Evolutionary conservation across 768 basidiomycete species (phyloP).

Genomic region (Serpula lacrymans): DNA sequence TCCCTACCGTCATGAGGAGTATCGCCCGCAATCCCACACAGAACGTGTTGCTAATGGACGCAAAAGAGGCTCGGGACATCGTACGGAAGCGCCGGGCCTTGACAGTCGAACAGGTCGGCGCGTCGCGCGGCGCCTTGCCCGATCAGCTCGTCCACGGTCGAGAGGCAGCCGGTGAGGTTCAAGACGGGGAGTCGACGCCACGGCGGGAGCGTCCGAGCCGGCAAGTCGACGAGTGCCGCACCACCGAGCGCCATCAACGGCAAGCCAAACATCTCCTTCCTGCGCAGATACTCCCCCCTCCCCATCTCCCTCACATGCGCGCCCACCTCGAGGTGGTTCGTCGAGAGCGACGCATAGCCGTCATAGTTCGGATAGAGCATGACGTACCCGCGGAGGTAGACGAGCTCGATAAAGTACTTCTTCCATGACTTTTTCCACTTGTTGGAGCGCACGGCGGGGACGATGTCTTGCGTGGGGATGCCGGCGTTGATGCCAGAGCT

Average conservation of each 20-base stretch:
- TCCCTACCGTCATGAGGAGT: too few relatives aligned
- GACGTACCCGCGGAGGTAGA: conserved; percentile 74
- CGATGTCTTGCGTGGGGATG: conserved; percentile 52
- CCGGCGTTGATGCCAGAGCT: too few relatives aligned
- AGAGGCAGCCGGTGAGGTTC: conserved; percentile 57
- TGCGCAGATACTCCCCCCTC: conserved; percentile 43
- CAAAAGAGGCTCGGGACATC: conserved; percentile 27
- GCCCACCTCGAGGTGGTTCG: conserved; percentile 87
- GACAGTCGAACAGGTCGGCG: conserved; percentile 23
- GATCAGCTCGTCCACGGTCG: conserved; percentile 32
- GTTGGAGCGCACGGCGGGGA: conserved; percentile 77
- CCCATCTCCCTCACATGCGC: conserved; percentile 68
- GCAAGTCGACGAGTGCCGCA: conserved; percentile 55
- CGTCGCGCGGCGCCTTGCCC: conserved; percentile 32
- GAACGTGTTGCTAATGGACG: too few relatives aligned
- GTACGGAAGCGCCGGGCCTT: conserved; percentile 11
- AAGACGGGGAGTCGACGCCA: conserved; percentile 61
- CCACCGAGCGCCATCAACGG: conserved; percentile 57
- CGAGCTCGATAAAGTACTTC: conserved; percentile 84
- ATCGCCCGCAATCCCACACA: too few relatives aligned
- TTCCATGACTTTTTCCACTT: conserved; percentile 84
- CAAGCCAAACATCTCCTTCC: conserved; percentile 60
- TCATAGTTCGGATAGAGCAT: conserved; percentile 90
- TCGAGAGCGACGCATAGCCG: conserved; percentile 71
- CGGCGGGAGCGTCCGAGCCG: conserved; percentile 46